phyloP scores from a whole-genome alignment of 2,329 filamentous ascomycete species.

The Epichloe typhina region DNA sequence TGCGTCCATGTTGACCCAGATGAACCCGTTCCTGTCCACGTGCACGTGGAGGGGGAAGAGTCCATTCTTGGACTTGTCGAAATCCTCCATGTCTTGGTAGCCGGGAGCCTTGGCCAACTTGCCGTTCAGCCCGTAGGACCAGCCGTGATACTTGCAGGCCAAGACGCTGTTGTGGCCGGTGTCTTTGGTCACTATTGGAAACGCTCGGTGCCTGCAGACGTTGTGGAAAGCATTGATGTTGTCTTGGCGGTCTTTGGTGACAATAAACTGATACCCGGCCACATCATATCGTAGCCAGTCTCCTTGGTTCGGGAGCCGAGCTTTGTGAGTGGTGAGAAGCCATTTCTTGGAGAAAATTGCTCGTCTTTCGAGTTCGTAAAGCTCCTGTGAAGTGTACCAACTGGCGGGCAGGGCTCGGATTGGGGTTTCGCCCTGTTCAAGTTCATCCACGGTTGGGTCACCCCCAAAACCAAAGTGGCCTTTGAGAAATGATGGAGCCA shows the following conservation, averaged over 20 bases:
- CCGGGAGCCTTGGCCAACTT: constrained; percentile 46
- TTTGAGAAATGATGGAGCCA: constrained; percentile 17
- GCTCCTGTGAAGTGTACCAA: constrained; percentile 39
- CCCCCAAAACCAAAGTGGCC: constrained; percentile 26
- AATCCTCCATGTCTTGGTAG: constrained; percentile 41
- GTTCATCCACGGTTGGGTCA: constrained; percentile 10
- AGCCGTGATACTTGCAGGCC: constrained; percentile 48
- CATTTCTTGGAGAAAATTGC: constrained; percentile 45
- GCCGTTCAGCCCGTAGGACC: constrained; percentile 46
- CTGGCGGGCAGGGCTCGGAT: constrained; percentile 30
- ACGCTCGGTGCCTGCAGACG: constrained; percentile 48
- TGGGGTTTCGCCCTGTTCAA: constrained; percentile 11
- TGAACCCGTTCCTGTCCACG: constrained; percentile 39
- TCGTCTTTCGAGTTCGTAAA: constrained; percentile 43
- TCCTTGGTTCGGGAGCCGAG: constrained; percentile 35
- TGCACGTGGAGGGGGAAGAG: constrained; percentile 42
- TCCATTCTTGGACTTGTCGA: constrained; percentile 42
- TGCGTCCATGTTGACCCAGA: constrained; percentile 45
- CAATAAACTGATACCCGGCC: constrained; percentile 42
- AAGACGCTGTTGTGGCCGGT: constrained; percentile 39
- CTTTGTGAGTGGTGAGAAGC: constrained; percentile 41
- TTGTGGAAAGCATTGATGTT: constrained; percentile 49
- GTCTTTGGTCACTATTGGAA: constrained; percentile 39
- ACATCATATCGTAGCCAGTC: constrained; percentile 43
- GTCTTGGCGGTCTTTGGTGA: constrained; percentile 34